phyloP scores from a whole-genome alignment of 352 stramenopile species.

The Halophytophthora batemanensis region DNA sequence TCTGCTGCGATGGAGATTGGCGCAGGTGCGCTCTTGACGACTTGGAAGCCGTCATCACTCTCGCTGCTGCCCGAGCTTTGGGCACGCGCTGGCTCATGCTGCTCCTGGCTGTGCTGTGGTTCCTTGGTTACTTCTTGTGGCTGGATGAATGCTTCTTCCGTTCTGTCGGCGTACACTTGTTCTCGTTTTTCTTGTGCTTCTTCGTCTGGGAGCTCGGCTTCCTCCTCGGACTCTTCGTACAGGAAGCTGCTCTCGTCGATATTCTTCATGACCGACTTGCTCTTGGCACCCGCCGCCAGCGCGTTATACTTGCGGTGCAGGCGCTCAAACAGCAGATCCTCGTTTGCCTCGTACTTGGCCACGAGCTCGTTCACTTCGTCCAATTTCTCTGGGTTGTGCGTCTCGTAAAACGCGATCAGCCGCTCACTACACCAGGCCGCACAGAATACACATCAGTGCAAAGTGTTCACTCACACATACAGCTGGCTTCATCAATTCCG shows the following conservation, averaged over 20 bases:
- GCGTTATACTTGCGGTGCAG: conserved; percentile 82
- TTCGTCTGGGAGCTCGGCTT: conserved; percentile 8
- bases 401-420: conserved; percentile 64
- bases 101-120: neutral
- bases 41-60: conserved; percentile 41
- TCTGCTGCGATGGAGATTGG: conserved; percentile 14
- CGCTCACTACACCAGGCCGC: conserved; percentile 28
- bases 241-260: conserved; percentile 54
- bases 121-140: neutral
- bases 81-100: neutral
- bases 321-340: conserved; percentile 73
- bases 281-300: conserved; percentile 31
- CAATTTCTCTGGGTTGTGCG: conserved; percentile 75
- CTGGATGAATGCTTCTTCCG: no score
- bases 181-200: neutral
- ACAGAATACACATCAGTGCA: conserved; percentile 8
- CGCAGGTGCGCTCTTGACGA: conserved; percentile 27
- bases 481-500: neutral
- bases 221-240: conserved; percentile 50
- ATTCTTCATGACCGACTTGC: conserved; percentile 31
- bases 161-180: no score
- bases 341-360: conserved; percentile 71
- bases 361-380: conserved; percentile 57
- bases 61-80: conserved; percentile 23
- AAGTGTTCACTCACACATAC: neutral